Evolutionary conservation across 208 protist genomes (phyloP), one percentile per base, ranked within the genome.

Genomic region (Crithidia sp.): DNA sequence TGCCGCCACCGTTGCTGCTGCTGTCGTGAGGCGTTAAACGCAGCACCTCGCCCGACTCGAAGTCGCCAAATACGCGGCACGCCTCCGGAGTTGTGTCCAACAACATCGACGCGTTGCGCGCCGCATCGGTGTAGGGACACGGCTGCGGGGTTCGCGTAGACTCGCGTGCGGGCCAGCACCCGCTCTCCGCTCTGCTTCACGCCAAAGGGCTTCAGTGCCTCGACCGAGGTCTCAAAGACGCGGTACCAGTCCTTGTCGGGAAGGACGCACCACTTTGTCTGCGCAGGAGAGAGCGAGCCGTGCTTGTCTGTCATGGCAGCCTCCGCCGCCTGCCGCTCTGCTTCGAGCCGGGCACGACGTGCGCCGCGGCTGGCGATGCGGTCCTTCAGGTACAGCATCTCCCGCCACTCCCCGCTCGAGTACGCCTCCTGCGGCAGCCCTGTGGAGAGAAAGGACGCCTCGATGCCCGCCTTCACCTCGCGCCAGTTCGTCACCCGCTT

Each of bases 381-480:
- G 39, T 84, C 64, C 47, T 83, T 67, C 55, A 90, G 77, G 75
- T 88, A 76, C 56, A 89, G 44, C 85, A 94, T 89, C 71, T 93
- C 86, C 5, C 89, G 85, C 86, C 85, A 90, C 77, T 95, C 90
- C 52, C 71, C 69, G 13, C 81, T 82, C 9, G 81, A 92, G 81
- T 95, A 97, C n/a, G 89, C 85, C 61, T 89, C 85, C 65, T 84
- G 71, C 43, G 89, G 89, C 57, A 97, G 80, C 0, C 93, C 90
- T 28, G 87, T 86, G 37, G 81, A 77, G 37, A 93, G 75, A 75
- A 97, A 97, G 4, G 90, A 94, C 60, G 84, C 73, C 81, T 97
- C 93, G 68, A 97, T 92, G 36, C 90, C 89, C 40, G 79, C 81
- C 80, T 95, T 97, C 59, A 97, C 93, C 61, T 90, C 90, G 4